phyloP scores from a whole-genome alignment of 1,284 basidiomycete species.

The Malassezia pachydermatis region DNA sequence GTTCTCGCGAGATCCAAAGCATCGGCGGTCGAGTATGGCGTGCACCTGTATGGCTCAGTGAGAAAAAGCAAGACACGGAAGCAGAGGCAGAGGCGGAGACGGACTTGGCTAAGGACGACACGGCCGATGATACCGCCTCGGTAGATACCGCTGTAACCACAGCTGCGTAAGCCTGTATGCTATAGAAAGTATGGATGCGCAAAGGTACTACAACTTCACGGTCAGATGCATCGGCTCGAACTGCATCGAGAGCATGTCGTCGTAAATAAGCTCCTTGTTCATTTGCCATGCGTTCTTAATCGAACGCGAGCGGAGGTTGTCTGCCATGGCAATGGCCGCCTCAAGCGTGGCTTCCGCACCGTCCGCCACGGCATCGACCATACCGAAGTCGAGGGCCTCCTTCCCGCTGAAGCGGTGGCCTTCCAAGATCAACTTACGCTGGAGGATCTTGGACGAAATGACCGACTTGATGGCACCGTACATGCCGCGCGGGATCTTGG shows the following conservation, averaged over 20 bases:
- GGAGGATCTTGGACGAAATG: constrained; percentile 56
- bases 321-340: constrained; percentile 49
- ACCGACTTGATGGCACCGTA: constrained; percentile 61
- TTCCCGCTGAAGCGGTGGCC: constrained; percentile 69
- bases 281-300: constrained; percentile 52
- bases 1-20: constrained; percentile 29
- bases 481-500: constrained; percentile 33
- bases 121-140: too few relatives aligned
- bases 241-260: constrained; percentile 16
- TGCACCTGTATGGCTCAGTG: constrained; percentile 30
- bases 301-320: constrained; percentile 47
- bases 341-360: constrained; percentile 56
- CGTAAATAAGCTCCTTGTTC: constrained; percentile 50
- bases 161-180: not conserved
- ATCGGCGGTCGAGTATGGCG: constrained; percentile 36
- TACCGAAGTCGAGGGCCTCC: constrained; percentile 60
- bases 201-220: not conserved
- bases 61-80: not conserved
- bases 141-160: not conserved
- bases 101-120: not conserved
- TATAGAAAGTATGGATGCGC: not conserved
- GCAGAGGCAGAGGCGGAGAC: not conserved
- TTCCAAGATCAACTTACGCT: constrained; percentile 69
- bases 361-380: constrained; percentile 62
- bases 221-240: constrained; percentile 12